A percentile compares a stretch with the other conserved stretches of the same genome.
Evolutionary conservation across 2,329 filamentous ascomycete species (phyloP).

Genomic region (Cordyceps javanica): DNA sequence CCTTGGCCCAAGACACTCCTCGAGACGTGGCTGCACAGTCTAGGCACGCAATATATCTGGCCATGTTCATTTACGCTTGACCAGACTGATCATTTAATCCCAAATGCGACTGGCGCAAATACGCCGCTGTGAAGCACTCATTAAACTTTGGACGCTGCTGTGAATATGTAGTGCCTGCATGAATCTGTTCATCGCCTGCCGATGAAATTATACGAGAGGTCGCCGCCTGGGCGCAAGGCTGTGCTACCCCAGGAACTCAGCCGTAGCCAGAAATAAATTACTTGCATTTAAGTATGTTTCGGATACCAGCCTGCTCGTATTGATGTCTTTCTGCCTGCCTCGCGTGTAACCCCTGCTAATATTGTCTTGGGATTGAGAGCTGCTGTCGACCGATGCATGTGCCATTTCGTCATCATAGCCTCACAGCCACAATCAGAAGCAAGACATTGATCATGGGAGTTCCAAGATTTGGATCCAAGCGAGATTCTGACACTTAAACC

Average conservation of each 20-base stretch:
- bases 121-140: not conserved
- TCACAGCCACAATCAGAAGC: not conserved
- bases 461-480: too few species aligned
- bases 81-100: too few species aligned
- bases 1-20: too few species aligned
- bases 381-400: not conserved
- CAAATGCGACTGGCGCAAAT: not conserved
- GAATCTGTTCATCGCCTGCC: not conserved
- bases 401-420: not conserved
- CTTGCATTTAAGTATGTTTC: not conserved
- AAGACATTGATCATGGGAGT: too few species aligned
- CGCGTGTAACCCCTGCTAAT: not conserved
- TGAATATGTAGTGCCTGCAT: not conserved
- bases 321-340: not conserved
- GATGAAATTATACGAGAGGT: conserved; percentile 1
- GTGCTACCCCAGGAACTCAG: not conserved
- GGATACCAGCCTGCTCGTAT: not conserved
- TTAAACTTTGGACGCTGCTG: not conserved
- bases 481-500: too few species aligned
- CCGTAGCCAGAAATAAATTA: not conserved
- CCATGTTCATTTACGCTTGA: not conserved
- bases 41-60: not conserved
- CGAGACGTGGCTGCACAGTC: not conserved
- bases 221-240: not conserved
- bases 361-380: not conserved